Evolutionary conservation across 2,329 filamentous ascomycete genomes (phyloP).

Genomic region (Parafenestella ontariensis): DNA sequence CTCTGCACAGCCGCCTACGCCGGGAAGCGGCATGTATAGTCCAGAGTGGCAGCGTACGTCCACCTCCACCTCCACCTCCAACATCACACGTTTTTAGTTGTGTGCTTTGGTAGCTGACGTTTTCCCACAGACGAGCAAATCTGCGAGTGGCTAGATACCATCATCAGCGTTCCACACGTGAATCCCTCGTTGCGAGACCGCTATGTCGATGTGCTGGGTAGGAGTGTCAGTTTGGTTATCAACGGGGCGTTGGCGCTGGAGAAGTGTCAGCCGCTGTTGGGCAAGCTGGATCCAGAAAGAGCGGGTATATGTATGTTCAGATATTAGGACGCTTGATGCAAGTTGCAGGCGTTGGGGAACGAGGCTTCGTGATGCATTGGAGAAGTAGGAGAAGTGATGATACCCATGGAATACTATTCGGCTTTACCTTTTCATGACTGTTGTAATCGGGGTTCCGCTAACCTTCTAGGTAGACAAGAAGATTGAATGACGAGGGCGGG

Average conservation of each 20-base stretch:
- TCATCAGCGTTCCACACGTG: slow-evolving; percentile 37
- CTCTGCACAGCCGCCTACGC: slow-evolving; percentile 5
- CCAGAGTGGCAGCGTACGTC: slow-evolving; percentile 32
- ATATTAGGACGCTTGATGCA: slow-evolving; percentile 30
- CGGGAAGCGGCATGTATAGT: slow-evolving; percentile 20
- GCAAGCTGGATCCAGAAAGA: slow-evolving; percentile 45
- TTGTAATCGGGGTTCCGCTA: not conserved
- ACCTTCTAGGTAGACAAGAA: not conserved
- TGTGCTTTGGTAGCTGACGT: not conserved
- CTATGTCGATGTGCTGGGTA: slow-evolving; percentile 44
- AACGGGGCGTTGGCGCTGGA: slow-evolving; percentile 46
- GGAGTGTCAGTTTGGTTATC: slow-evolving; percentile 46
- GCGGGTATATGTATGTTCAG: slow-evolving; percentile 49
- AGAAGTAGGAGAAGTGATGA: not conserved
- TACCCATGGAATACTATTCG: not conserved
- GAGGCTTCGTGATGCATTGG: not conserved
- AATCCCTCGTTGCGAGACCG: slow-evolving; percentile 25
- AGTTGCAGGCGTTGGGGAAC: not conserved
- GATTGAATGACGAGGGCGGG: not conserved
- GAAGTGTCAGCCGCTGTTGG: slow-evolving; percentile 34
- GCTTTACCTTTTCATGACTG: not conserved
- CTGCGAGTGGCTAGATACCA: slow-evolving; percentile 43
- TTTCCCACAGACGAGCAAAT: slow-evolving; percentile 37
- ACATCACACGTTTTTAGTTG: too few relatives aligned
- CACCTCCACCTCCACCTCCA: too few relatives aligned